These are phyloP conservation scores for Claviceps purpurea DNA, from an alignment of 2,329 filamentous ascomycete genomes.

Conservation along the genomic window DNA sequence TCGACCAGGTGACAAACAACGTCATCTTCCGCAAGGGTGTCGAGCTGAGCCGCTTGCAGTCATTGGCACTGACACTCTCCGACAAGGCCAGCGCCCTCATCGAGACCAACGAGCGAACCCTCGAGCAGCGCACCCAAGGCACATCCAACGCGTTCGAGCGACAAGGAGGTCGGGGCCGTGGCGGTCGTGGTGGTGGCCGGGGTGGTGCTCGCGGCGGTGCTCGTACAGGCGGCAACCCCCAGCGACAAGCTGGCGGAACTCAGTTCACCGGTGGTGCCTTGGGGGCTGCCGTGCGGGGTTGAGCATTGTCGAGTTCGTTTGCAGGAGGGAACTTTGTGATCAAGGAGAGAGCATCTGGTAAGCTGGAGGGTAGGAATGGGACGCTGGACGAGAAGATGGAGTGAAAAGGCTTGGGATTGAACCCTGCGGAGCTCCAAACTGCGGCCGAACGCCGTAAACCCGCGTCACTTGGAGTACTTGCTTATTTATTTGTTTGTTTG, in stretches of 20 bases:
- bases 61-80: conserved; percentile 79
- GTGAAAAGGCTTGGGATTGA: neutral
- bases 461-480: too few relatives aligned
- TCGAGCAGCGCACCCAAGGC: conserved; percentile 94
- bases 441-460: too few relatives aligned
- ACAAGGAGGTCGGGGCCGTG: conserved; percentile 66
- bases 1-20: conserved; percentile 93
- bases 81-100: conserved; percentile 96
- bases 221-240: conserved; percentile 41
- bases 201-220: conserved; percentile 50
- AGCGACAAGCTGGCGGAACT: conserved; percentile 57
- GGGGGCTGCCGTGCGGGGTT: conserved; percentile 53
- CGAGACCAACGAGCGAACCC: conserved; percentile 91
- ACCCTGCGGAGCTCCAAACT: too few relatives aligned
- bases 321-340: neutral
- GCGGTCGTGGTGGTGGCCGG: conserved; percentile 49
- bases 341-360: neutral
- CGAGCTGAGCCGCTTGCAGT: conserved; percentile 91
- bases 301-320: conserved; percentile 8
- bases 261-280: conserved; percentile 74
- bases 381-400: neutral
- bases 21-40: conserved; percentile 99
- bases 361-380: too few relatives aligned
- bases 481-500: too few relatives aligned
- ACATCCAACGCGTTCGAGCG: conserved; percentile 91